Percentiles rank a stretch among this genome's conserved stretches.
These are phyloP conservation scores for Leccinum subrobustum DNA, from an alignment of 1,284 basidiomycete species.

Conservation along the genomic window DNA sequence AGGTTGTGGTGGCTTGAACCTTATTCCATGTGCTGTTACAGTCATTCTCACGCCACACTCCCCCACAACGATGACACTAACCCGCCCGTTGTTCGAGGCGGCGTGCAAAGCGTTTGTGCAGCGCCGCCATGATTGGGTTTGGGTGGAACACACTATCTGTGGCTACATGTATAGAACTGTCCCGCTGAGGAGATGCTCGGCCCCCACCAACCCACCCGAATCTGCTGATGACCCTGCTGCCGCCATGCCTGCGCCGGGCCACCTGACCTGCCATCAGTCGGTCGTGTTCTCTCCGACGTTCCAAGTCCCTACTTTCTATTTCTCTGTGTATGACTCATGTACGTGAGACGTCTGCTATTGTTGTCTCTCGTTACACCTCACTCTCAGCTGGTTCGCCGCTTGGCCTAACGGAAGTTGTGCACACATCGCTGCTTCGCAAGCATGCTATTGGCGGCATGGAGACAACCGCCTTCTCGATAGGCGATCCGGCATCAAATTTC, in stretches of 20 bases:
- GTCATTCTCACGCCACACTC: conserved; percentile 49
- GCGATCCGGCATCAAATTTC: conserved; percentile 50
- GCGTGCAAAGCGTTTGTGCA: conserved; percentile 55
- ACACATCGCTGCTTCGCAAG: conserved; percentile 57
- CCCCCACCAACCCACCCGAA: conserved; percentile 18
- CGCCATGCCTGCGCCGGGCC: conserved; percentile 17
- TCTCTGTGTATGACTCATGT: conserved; percentile 66
- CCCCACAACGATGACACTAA: conserved; percentile 16
- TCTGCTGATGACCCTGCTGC: conserved; percentile 33
- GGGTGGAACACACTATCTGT: conserved; percentile 52
- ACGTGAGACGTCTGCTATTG: conserved; percentile 33
- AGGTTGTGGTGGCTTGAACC: conserved; percentile 42
- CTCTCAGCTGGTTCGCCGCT: conserved; percentile 64
- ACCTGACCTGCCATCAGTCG: conserved; percentile 53
- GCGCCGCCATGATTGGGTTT: conserved; percentile 48
- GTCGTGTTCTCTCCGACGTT: conserved; percentile 74
- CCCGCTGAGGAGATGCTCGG: conserved; percentile 7
- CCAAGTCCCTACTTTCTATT: conserved; percentile 78
- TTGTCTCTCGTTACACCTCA: conserved; percentile 15
- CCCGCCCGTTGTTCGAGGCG: conserved; percentile 60
- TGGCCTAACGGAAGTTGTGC: conserved; percentile 50
- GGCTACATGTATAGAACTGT: conserved; percentile 49
- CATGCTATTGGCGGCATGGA: conserved; percentile 44
- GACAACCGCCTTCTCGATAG: conserved; percentile 52
- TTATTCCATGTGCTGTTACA: conserved; percentile 45